Conservation (phyloP, 345 rosid species). For the Salix udensis region DNA sequence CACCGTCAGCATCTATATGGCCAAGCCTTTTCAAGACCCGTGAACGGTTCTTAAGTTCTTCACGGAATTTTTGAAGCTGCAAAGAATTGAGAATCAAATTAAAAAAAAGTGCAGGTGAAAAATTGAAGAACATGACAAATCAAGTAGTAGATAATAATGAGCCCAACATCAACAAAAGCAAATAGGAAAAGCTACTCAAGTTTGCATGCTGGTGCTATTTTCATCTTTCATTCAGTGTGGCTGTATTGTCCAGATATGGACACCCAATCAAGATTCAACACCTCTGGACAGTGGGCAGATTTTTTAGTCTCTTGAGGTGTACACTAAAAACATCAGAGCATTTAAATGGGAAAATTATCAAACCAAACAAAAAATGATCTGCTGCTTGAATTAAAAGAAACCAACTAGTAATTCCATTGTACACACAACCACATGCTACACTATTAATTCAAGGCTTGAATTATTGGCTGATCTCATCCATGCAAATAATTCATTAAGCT, state of each 20-base stretch:
- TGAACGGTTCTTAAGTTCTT: slow-evolving; percentile 89
- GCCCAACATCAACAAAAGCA: not conserved
- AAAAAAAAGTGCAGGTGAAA: not conserved
- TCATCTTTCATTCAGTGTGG: not conserved
- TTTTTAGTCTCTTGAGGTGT: not conserved
- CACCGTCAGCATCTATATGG: slow-evolving; percentile 80
- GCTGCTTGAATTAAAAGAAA: not conserved
- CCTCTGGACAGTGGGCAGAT: not conserved
- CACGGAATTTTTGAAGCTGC: slow-evolving; percentile 92
- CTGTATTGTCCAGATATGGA: not conserved
- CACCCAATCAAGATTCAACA: not conserved
- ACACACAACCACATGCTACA: not conserved
- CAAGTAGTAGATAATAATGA: not conserved
- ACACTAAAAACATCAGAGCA: not conserved
- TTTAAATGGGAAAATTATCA: too few relatives aligned
- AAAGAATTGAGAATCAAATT: slow-evolving; percentile 16
- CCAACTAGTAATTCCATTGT: not conserved
- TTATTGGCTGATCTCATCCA: not conserved
- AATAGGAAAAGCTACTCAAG: not conserved
- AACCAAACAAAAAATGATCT: not conserved
- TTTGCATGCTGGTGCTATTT: not conserved
- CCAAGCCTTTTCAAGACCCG: slow-evolving; percentile 94
- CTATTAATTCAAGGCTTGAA: not conserved
- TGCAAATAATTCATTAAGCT: not conserved
- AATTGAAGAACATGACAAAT: not conserved